Evolutionary conservation across 2,329 filamentous ascomycete species (phyloP).

Genomic region (Westerdykella aurantiaca): DNA sequence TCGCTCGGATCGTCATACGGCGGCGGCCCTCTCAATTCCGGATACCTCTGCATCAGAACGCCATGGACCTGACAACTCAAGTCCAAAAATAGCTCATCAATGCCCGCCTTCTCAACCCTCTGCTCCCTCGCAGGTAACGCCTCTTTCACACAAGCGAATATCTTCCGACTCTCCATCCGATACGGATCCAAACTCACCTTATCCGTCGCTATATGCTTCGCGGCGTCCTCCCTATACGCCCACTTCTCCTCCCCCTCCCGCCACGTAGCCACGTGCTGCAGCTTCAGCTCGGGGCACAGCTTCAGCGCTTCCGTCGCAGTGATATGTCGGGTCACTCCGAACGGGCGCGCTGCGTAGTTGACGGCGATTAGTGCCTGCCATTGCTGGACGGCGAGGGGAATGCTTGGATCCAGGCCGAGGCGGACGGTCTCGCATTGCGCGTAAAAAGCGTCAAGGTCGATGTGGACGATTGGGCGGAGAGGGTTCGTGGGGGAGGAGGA

Average conservation of each 20-base stretch:
- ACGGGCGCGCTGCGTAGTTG: slow-evolving; percentile 85
- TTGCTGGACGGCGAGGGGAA: slow-evolving; percentile 85
- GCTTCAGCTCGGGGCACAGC: slow-evolving; percentile 73
- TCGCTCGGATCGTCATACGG: slow-evolving; percentile 69
- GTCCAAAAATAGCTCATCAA: slow-evolving; percentile 95
- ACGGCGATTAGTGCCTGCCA: slow-evolving; percentile 94
- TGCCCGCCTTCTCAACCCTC: slow-evolving; percentile 84
- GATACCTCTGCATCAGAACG: slow-evolving; percentile 68
- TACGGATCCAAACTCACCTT: slow-evolving; percentile 96
- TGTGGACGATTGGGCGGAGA: slow-evolving; percentile 79
- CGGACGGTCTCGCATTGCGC: slow-evolving; percentile 89
- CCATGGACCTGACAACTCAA: slow-evolving; percentile 77
- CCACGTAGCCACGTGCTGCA: slow-evolving; percentile 94
- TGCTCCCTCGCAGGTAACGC: slow-evolving; percentile 60
- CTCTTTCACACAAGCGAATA: slow-evolving; percentile 72
- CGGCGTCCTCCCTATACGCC: slow-evolving; percentile 81
- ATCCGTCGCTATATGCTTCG: slow-evolving; percentile 72
- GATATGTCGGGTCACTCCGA: slow-evolving; percentile 73
- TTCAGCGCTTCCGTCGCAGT: slow-evolving; percentile 76
- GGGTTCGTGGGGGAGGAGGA: slow-evolving; percentile 67
- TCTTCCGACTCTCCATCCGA: slow-evolving; percentile 74
- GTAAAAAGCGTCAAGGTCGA: slow-evolving; percentile 97
- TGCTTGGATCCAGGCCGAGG: slow-evolving; percentile 63
- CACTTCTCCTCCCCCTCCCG: slow-evolving; percentile 85
- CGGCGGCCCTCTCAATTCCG: slow-evolving; percentile 61